These are phyloP conservation scores for Sordariomycetes sp. DNA, from an alignment of 2,329 filamentous ascomycete genomes.

Conservation along the genomic window DNA sequence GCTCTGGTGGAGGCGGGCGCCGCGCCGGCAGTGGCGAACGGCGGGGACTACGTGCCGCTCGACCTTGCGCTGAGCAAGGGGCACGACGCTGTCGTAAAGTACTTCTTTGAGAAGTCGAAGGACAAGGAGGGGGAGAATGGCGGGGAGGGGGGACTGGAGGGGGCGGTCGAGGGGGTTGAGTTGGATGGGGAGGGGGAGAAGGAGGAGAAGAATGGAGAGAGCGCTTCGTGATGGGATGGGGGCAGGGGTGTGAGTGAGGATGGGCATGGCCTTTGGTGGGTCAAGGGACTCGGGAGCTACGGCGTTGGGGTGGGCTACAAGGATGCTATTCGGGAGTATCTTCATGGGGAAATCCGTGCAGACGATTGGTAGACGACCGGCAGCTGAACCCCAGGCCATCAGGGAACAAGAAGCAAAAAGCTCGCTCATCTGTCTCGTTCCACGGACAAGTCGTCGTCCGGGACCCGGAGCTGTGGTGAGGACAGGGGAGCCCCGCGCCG, in stretches of 20 bases:
- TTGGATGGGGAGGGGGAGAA: conserved; percentile 25
- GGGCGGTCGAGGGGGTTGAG: conserved; percentile 21
- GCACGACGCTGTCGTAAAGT: conserved; percentile 51
- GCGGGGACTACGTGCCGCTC: conserved; percentile 68
- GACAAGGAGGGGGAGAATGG: conserved; percentile 26
- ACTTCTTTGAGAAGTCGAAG: conserved; percentile 34
- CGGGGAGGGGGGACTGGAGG: conserved; percentile 11
- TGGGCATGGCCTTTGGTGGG: background rate
- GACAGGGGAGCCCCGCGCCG: background rate
- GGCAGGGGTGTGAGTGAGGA: too few species aligned
- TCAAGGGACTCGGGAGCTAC: too few species aligned
- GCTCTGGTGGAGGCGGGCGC: conserved; percentile 60
- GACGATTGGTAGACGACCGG: background rate
- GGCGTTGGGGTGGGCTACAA: background rate
- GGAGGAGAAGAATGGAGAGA: background rate
- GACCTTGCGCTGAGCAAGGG: conserved; percentile 61
- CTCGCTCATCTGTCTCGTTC: background rate
- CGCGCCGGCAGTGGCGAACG: conserved; percentile 65
- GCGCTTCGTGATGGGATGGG: background rate
- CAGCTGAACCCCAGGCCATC: background rate
- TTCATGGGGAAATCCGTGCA: background rate
- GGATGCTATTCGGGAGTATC: background rate
- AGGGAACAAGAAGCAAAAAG: background rate
- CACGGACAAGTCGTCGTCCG: background rate
- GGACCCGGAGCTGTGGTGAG: background rate